Conservation (phyloP, 1,284 basidiomycete genomes). For the Acaromyces ingoldii region DNA sequence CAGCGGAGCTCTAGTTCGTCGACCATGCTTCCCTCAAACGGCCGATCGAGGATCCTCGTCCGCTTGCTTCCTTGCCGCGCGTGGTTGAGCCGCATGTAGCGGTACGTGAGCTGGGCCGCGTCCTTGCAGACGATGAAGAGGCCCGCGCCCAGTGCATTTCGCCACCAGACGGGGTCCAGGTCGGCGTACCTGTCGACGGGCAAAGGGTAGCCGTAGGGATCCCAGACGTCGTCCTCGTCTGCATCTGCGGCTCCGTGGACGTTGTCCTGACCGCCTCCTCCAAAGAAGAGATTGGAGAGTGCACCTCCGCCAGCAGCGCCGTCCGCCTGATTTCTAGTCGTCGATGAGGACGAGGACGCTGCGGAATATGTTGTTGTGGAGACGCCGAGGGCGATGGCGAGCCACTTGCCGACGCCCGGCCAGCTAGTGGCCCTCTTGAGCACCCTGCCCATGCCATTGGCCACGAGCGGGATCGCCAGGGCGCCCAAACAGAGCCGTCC, state of each 20-base stretch:
- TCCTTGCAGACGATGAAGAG: conserved; percentile 41
- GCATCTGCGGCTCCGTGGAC: no score
- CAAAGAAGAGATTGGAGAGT: not conserved
- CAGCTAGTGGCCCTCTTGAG: conserved; percentile 1
- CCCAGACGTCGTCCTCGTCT: not conserved
- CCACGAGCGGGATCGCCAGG: conserved; percentile 35
- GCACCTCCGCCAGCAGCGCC: no score
- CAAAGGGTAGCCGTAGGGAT: not conserved
- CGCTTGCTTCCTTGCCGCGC: conserved; percentile 1
- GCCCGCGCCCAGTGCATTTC: conserved; percentile 37
- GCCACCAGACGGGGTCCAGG: conserved; percentile 43
- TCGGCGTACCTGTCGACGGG: not conserved
- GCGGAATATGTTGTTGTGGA: not conserved
- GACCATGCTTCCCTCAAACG: not conserved
- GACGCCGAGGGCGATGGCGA: conserved; percentile 18
- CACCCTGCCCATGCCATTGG: conserved; percentile 29
- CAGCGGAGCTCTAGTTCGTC: not conserved
- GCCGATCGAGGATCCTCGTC: conserved; percentile 1
- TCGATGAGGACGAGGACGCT: not conserved
- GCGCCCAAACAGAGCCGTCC: conserved; percentile 32
- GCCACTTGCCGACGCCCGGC: conserved; percentile 2
- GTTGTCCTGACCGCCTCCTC: no score
- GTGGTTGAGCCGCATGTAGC: conserved; percentile 29
- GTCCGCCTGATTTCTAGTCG: not conserved
- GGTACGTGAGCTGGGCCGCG: conserved; percentile 23